Conservation (phyloP, 345 rosid species). For the Cardamine resedifolia region DNA sequence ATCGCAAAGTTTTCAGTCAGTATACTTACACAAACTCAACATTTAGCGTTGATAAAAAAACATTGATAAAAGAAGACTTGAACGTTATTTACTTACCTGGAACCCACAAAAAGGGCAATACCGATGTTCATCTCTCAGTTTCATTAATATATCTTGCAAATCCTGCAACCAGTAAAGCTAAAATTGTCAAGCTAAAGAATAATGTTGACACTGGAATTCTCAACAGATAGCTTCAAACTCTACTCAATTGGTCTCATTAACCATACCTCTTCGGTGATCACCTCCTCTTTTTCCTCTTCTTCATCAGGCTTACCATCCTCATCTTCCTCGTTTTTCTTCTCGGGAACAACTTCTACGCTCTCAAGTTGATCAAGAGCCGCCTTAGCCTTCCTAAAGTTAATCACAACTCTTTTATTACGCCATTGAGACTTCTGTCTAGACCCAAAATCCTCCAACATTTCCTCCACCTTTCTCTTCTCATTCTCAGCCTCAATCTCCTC, state of each 20-base stretch:
- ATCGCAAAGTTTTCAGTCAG: neutral
- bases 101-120: constrained; percentile 88
- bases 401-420: constrained; percentile 59
- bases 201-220: constrained; percentile 8
- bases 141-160: constrained; percentile 64
- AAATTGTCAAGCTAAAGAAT: constrained; percentile 1
- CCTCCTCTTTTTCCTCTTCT: constrained; percentile 71
- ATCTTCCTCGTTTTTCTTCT: constrained; percentile 59
- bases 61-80: neutral
- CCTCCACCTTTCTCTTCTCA: constrained; percentile 56
- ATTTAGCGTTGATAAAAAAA: neutral
- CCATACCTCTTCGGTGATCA: constrained; percentile 71
- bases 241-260: neutral
- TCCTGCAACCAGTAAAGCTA: constrained; percentile 55
- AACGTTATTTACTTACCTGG: constrained; percentile 47
- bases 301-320: constrained; percentile 54
- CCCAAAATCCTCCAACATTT: constrained; percentile 76
- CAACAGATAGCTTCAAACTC: neutral
- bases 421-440: constrained; percentile 80
- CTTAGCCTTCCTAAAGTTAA: constrained; percentile 79
- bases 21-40: neutral
- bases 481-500: constrained; percentile 63
- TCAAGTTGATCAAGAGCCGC: constrained; percentile 90
- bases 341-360: constrained; percentile 60
- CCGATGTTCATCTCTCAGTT: constrained; percentile 68